A percentile compares a stretch with the other conserved stretches of the same genome.
These are phyloP conservation scores for Xylogone sp. DNA, from an alignment of 2,329 filamentous ascomycete species.

Conservation along the genomic window DNA sequence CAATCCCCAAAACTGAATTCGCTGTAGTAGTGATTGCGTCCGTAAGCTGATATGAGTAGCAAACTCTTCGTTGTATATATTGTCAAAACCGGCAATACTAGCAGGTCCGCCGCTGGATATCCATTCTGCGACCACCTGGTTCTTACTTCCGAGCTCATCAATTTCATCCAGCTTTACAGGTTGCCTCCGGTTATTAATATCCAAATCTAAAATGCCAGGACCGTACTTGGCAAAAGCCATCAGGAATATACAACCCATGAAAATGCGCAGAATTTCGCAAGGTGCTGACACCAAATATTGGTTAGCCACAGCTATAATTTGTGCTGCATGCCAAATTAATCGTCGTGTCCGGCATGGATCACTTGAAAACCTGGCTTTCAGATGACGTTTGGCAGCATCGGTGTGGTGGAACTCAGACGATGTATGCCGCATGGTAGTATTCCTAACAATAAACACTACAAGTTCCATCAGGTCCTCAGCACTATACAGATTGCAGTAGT, in stretches of 20 bases:
- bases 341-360: slow-evolving; percentile 17
- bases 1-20: slow-evolving; percentile 23
- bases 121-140: slow-evolving; percentile 15
- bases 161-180: slow-evolving; percentile 19
- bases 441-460: slow-evolving; percentile 27
- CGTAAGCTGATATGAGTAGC: slow-evolving; percentile 19
- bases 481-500: slow-evolving; percentile 27
- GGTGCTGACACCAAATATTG: slow-evolving; percentile 27
- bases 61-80: slow-evolving; percentile 16
- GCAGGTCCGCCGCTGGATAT: slow-evolving; percentile 22
- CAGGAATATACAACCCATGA: slow-evolving; percentile 29
- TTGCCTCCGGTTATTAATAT: not conserved
- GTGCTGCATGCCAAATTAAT: slow-evolving; percentile 27
- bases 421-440: slow-evolving; percentile 14
- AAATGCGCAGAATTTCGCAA: slow-evolving; percentile 29
- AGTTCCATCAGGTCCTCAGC: slow-evolving; percentile 25
- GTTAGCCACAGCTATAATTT: slow-evolving; percentile 26
- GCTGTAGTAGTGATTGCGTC: slow-evolving; percentile 21
- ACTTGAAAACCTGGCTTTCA: slow-evolving; percentile 17
- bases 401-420: slow-evolving; percentile 14
- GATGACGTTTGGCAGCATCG: slow-evolving; percentile 18
- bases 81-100: slow-evolving; percentile 17
- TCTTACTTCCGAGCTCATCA: slow-evolving; percentile 6
- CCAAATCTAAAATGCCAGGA: slow-evolving; percentile 4
- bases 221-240: slow-evolving; percentile 23